Percentiles rank a stretch among this genome's conserved stretches.
Conservation (phyloP, 2,329 filamentous ascomycete genomes). For the Ascochyta koolunga region DNA sequence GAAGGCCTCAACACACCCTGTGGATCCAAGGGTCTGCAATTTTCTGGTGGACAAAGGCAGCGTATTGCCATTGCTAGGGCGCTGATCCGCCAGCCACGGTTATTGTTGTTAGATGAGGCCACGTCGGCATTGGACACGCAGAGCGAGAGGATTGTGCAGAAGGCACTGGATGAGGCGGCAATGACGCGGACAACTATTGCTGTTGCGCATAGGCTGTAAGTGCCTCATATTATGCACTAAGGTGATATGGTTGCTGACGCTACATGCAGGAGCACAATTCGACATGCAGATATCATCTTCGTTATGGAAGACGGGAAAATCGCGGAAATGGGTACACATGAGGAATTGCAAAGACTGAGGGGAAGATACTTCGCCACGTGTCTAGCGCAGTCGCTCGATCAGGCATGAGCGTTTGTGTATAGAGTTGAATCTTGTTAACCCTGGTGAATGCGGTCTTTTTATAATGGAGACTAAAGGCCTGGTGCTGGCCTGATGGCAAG, state of each 20-base stretch:
- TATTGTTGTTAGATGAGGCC: constrained; percentile 66
- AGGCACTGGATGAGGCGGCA: constrained; percentile 65
- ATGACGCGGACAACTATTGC: constrained; percentile 51
- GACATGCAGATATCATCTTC: constrained; percentile 48
- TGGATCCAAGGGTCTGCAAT: constrained; percentile 61
- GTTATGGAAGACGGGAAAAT: constrained; percentile 49
- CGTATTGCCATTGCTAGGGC: constrained; percentile 75
- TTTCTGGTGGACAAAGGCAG: constrained; percentile 77
- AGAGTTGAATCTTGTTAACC: too few relatives aligned
- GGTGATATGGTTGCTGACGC: neutral
- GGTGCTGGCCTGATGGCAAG: too few relatives aligned
- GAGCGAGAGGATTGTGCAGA: constrained; percentile 70
- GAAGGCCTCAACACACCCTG: constrained; percentile 11
- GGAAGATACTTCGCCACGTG: constrained; percentile 17
- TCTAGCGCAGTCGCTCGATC: constrained; percentile 10
- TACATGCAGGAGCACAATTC: constrained; percentile 38
- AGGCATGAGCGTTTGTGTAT: neutral
- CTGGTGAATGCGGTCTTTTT: too few relatives aligned
- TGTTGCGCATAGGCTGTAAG: constrained; percentile 58
- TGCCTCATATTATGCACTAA: neutral
- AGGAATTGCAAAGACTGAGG: constrained; percentile 26
- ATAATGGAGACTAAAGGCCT: too few relatives aligned
- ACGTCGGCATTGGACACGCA: constrained; percentile 68
- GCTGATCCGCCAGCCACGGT: constrained; percentile 65
- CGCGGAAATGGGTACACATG: constrained; percentile 48